Percentiles rank a stretch among this genome's conserved stretches.
Evolutionary conservation across 257 asterid species (phyloP).

Genomic region (Fraxinus americana): DNA sequence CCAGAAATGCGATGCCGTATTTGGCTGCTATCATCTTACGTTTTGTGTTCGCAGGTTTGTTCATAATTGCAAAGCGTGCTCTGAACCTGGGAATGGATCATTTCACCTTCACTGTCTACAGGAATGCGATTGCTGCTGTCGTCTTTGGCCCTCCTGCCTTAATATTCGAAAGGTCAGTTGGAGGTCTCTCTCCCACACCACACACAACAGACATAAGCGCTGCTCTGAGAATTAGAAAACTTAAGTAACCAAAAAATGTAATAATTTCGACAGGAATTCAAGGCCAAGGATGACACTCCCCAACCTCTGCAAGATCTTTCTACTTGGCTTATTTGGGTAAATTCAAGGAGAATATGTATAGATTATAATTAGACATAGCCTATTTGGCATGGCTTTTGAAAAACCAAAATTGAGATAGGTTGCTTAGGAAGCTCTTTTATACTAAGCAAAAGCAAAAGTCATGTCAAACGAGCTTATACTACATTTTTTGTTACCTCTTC

Average conservation of each 20-base stretch:
- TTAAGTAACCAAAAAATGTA: neutral
- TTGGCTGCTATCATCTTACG: conserved; percentile 48
- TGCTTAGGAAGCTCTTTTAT: no score
- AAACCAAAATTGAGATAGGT: no score
- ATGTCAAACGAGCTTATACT: no score
- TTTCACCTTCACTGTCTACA: conserved; percentile 52
- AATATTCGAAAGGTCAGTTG: conserved; percentile 48
- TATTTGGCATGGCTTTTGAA: no score
- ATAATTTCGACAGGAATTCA: conserved; percentile 47
- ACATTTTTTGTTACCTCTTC: neutral
- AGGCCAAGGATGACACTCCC: conserved; percentile 63
- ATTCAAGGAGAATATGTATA: no score
- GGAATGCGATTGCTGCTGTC: conserved; percentile 54
- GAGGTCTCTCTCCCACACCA: no score
- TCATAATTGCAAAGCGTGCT: conserved; percentile 55
- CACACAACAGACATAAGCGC: no score
- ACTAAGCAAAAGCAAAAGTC: no score
- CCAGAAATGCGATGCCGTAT: conserved; percentile 45
- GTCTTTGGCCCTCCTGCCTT: conserved; percentile 55
- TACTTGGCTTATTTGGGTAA: conserved; percentile 63
- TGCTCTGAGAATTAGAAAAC: no score
- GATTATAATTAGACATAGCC: no score
- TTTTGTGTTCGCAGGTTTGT: conserved; percentile 53
- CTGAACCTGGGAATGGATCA: conserved; percentile 63
- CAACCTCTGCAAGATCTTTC: conserved; percentile 47